Conservation (phyloP, 2,329 filamentous ascomycete species). For the Cercospora janseana region DNA sequence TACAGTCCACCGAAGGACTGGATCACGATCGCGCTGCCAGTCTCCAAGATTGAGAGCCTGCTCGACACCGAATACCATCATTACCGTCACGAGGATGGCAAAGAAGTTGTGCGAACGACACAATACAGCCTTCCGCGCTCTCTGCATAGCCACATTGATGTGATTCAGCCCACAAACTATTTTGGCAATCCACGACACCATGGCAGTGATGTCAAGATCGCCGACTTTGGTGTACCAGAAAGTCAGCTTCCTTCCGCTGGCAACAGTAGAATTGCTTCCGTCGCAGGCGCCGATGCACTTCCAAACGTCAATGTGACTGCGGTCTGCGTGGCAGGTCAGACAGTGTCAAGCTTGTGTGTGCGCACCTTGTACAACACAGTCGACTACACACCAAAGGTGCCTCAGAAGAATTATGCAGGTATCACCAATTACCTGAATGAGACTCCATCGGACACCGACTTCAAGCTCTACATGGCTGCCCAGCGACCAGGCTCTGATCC, state of each 20-base stretch:
- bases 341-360: slow-evolving; percentile 54
- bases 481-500: slow-evolving; percentile 19
- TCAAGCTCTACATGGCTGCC: slow-evolving; percentile 20
- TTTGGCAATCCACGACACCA: slow-evolving; percentile 22
- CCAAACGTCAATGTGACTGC: slow-evolving; percentile 9
- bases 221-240: slow-evolving; percentile 9
- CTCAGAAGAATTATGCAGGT: slow-evolving; percentile 37
- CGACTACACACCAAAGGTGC: slow-evolving; percentile 34
- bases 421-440: slow-evolving; percentile 49
- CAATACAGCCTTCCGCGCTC: slow-evolving; percentile 62
- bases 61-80: slow-evolving; percentile 58
- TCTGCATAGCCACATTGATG: slow-evolving; percentile 56
- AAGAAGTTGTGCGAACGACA: slow-evolving; percentile 54
- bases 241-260: slow-evolving; percentile 4
- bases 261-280: slow-evolving; percentile 2
- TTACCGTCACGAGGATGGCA: slow-evolving; percentile 47
- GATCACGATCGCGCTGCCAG: slow-evolving; percentile 55
- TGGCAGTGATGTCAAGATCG: slow-evolving; percentile 15
- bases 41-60: slow-evolving; percentile 48
- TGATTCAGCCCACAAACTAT: slow-evolving; percentile 57
- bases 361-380: slow-evolving; percentile 52
- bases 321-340: slow-evolving; percentile 14
- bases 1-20: slow-evolving; percentile 47
- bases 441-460: slow-evolving; percentile 34
- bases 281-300: not conserved